Evolutionary conservation across 345 rosid species (phyloP).

Genomic region (Salix arbutifolia): DNA sequence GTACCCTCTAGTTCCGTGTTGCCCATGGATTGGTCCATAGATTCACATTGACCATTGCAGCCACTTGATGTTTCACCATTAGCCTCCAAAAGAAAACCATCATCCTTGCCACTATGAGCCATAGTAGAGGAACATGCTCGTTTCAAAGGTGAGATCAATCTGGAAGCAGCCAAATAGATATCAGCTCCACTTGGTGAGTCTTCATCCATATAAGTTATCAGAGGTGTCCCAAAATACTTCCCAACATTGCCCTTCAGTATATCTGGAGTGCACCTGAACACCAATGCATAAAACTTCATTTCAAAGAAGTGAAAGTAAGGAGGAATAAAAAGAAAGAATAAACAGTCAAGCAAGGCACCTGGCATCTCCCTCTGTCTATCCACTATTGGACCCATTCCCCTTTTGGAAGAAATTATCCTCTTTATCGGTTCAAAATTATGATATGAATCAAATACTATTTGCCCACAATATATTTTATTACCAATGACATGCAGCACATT

Average conservation of each 20-base stretch:
- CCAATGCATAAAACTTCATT: background rate
- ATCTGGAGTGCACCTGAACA: constrained; percentile 42
- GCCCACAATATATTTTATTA: background rate
- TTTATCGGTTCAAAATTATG: background rate
- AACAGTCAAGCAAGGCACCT: background rate
- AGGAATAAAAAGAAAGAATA: background rate
- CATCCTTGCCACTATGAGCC: constrained; percentile 40
- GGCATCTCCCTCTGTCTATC: background rate
- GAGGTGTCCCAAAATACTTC: constrained; percentile 64
- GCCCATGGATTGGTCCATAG: constrained; percentile 28
- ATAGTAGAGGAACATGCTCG: constrained; percentile 42
- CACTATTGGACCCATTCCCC: background rate
- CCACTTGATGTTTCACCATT: constrained; percentile 43
- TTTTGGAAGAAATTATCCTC: background rate
- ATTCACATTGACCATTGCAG: constrained; percentile 28
- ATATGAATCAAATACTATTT: background rate
- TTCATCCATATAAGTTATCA: constrained; percentile 53
- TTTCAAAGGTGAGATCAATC: constrained; percentile 58
- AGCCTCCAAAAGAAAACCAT: constrained; percentile 41
- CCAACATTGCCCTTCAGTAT: constrained; percentile 36
- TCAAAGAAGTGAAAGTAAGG: background rate
- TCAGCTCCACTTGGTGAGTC: constrained; percentile 58
- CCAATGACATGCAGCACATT: background rate
- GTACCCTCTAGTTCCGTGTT: constrained; percentile 37
- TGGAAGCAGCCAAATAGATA: constrained; percentile 45